A percentile compares a stretch with the other conserved stretches of the same genome.
These are phyloP conservation scores for Diaporthe sp. DNA, from an alignment of 2,329 filamentous ascomycete genomes.

Conservation along the genomic window DNA sequence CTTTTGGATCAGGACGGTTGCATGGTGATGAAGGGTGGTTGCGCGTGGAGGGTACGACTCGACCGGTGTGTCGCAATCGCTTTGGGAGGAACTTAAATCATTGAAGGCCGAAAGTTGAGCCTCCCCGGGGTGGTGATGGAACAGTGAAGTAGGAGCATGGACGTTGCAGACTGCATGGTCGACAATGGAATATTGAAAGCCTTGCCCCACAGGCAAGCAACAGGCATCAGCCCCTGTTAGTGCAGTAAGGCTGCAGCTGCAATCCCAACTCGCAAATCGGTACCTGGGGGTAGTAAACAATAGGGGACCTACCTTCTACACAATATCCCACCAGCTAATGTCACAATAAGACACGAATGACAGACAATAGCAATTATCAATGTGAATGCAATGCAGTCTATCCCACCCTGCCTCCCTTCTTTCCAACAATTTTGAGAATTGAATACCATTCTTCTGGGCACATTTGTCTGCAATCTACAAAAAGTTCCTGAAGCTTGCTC, in stretches of 20 bases:
- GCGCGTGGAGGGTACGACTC: slow-evolving; percentile 26
- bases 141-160: not conserved
- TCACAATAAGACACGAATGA: no score
- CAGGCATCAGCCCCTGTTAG: slow-evolving; percentile 19
- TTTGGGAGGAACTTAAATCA: not conserved
- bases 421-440: not conserved
- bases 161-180: not conserved
- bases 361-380: not conserved
- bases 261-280: not conserved
- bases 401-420: not conserved
- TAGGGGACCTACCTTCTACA: not conserved
- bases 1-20: slow-evolving; percentile 29
- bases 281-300: no score
- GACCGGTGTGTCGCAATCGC: slow-evolving; percentile 18
- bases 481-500: not conserved
- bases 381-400: not conserved
- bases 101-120: not conserved
- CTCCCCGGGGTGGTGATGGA: not conserved
- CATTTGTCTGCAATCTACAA: not conserved
- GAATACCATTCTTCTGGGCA: not conserved
- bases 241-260: slow-evolving; percentile 21
- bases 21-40: slow-evolving; percentile 35
- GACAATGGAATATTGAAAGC: slow-evolving; percentile 18
- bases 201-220: slow-evolving; percentile 4
- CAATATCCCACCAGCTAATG: no score